phyloP scores from a whole-genome alignment of 768 basidiomycete species.

The Scleroderma bovista region DNA sequence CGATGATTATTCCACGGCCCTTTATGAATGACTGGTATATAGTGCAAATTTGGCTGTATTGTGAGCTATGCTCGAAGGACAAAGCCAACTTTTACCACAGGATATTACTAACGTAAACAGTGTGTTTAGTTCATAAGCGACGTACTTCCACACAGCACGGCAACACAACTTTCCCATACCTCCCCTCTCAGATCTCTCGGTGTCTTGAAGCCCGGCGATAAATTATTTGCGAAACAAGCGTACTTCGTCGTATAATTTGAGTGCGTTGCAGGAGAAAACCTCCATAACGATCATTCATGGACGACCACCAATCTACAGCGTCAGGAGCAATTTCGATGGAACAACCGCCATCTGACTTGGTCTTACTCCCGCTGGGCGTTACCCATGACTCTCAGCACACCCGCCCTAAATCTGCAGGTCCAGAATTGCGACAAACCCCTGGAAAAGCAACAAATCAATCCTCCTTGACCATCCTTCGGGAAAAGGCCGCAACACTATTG shows the following conservation, averaged over 20 bases:
- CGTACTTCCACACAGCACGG: too few relatives aligned
- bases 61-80: too few relatives aligned
- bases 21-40: too few relatives aligned
- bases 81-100: too few relatives aligned
- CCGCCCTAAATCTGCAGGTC: constrained; percentile 7
- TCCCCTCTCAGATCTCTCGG: too few relatives aligned
- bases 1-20: too few relatives aligned
- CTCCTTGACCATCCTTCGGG: constrained; percentile 4
- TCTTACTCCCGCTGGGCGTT: background rate
- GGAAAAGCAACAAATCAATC: constrained; percentile 2
- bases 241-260: background rate
- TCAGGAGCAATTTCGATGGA: background rate
- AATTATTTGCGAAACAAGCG: too few relatives aligned
- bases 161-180: too few relatives aligned
- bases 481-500: constrained; percentile 27
- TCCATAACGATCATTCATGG: background rate
- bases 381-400: background rate
- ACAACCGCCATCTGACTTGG: background rate
- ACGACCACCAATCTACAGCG: background rate
- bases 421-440: background rate
- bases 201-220: too few relatives aligned
- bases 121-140: too few relatives aligned
- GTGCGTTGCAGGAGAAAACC: background rate
- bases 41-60: too few relatives aligned
- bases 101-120: too few relatives aligned